Evolutionary conservation across 805 yeast genomes (phyloP), one percentile per base, ranked within the genome.

Genomic region (Saccharomycopsis selenospora): DNA sequence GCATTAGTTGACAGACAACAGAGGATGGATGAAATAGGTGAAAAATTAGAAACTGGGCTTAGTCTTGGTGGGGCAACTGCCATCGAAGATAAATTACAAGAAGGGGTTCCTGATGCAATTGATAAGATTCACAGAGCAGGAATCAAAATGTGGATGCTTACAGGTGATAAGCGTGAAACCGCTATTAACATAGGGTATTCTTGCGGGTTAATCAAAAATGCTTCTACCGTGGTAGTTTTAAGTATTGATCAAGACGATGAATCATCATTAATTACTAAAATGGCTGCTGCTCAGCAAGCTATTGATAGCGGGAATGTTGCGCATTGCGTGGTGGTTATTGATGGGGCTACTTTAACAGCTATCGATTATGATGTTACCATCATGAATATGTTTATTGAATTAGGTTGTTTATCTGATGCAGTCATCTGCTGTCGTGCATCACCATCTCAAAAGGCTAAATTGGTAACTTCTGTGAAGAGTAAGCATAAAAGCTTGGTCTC

Each of bases 141-240:
- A 2, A 88, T 93, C 49, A 87, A 83, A 59, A 67, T 93, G 72
- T 93, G 99, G 99, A 93, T 93, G 97, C 70, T 93, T 43, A 93
- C 99, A 0, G 99, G 99, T 41, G 99, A 93, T 63, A 95, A 95
- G 61, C 72, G 97, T 51, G 99, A 93, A 65, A 93, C 99, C 0
- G 99, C 99, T 1, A 89, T 93, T 52, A 93, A 89, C 60, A 91
- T 93, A 64, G 99, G 98, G 0, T 86, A 90, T 59, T 85, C 99
- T 4, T 93, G 99, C 64, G 80, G 88, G 29, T 70, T 93, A 55
- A 91, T 93, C 59, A 85, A 91, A 59, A 99, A 93, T 59, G 93
- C 85, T 61, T 88, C 96, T 0, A 85, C 95, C 0, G 86, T 93
- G 11, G 80, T 91, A 11, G 66, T 89, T n/a, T 66, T 93, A 43